Percentiles rank a stretch among this genome's conserved stretches.
Evolutionary conservation across 805 yeast species (phyloP).

Genomic region (Cyberlindnera samutprakarnensis): DNA sequence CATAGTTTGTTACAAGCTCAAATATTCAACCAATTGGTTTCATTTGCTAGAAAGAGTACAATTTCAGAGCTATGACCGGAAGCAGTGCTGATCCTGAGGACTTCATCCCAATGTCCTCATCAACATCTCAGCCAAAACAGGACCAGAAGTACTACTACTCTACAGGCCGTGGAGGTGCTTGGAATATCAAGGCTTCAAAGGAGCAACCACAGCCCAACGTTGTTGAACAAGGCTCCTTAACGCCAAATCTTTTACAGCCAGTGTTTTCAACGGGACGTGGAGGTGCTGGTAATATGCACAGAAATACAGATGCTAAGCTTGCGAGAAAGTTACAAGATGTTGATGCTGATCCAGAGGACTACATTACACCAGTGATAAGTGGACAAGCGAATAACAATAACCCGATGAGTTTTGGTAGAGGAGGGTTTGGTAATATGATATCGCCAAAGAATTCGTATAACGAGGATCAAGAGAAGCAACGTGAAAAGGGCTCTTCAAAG

Average conservation of each 20-base stretch:
- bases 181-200: slow-evolving; percentile 45
- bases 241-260: slow-evolving; percentile 50
- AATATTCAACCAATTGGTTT: too few relatives aligned
- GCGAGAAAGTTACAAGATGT: slow-evolving; percentile 65
- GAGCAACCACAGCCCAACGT: slow-evolving; percentile 45
- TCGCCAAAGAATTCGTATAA: slow-evolving; percentile 25
- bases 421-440: slow-evolving; percentile 58
- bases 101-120: too few relatives aligned
- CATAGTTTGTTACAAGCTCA: too few relatives aligned
- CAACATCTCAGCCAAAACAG: too few relatives aligned
- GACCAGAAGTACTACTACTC: slow-evolving; percentile 35
- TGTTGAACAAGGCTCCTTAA: slow-evolving; percentile 51
- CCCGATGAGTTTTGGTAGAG: slow-evolving; percentile 42
- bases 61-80: too few relatives aligned
- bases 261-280: slow-evolving; percentile 71
- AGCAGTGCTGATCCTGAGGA: too few relatives aligned
- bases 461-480: slow-evolving; percentile 16
- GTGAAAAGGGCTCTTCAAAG: slow-evolving; percentile 7
- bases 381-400: slow-evolving; percentile 22
- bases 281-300: slow-evolving; percentile 70
- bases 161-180: slow-evolving; percentile 81
- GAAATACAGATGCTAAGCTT: slow-evolving; percentile 48
- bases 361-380: slow-evolving; percentile 36
- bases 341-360: slow-evolving; percentile 34
- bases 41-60: too few relatives aligned